Evolutionary conservation across 768 basidiomycete species (phyloP), one percentile per base, ranked within the genome.

Genomic region (Calocybe gangraenosa): DNA sequence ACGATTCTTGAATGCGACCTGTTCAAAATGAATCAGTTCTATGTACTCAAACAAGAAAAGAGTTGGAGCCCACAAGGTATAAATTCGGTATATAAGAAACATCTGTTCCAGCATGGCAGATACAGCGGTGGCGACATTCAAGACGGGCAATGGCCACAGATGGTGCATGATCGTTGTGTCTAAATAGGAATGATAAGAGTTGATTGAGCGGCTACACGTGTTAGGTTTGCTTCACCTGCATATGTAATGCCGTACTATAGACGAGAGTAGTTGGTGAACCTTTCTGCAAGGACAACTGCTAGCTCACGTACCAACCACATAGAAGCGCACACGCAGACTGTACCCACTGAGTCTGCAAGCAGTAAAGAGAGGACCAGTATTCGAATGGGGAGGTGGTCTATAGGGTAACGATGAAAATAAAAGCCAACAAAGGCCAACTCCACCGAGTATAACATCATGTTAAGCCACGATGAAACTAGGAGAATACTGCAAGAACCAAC

Each of bases 41-140:
- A n/a, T n/a, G n/a, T n/a, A n/a, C 5, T 14, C 15, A 28, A 9
- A 23, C 21, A 7, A 39, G 7, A 17, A 50, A 18, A 13, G 15
- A 17, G 17, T 19, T 17, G 17, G 36, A 34, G 3, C 38, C 10
- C 22, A 44, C 48, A 53, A 37, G 15, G 33, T 39, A 18, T 23
- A 50, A 22, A 50, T 34, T 18, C 48, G 45, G 28, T 47, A 50
- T 4, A 48, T 53, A 14, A 53, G 39, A 28, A 53, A 53, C n/a
- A n/a, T 15, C 34, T 50, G 46, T 20, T 53, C 52, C 25, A 49
- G 34, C 39, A 43, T 40, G 13, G 52, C 48, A 19, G 44, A 38
- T 5, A 45, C 18, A 1, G 35, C 21, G 32, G 39, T 47, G 20
- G 52, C 20, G 9, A 49, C 30, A n/a, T 42, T 44, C 15, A 40